Evolutionary conservation across 2,329 filamentous ascomycete species (phyloP).

Genomic region (Neonectria magnoliae): DNA sequence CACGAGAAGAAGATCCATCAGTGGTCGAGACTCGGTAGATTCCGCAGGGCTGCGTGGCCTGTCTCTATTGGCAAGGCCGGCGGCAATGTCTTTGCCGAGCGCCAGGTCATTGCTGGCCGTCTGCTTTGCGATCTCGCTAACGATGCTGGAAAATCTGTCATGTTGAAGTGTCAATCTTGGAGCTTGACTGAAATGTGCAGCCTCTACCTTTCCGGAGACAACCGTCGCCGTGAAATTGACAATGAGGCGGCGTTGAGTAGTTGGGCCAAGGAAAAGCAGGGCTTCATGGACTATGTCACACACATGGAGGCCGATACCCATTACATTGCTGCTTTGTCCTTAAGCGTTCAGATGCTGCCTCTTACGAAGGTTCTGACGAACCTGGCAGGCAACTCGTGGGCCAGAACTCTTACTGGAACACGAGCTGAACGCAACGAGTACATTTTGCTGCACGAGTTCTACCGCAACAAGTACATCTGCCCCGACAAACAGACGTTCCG

Average conservation of each 20-base stretch:
- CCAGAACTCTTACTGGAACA: constrained; percentile 92
- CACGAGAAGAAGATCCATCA: constrained; percentile 91
- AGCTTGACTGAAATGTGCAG: constrained; percentile 97
- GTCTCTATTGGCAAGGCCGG: constrained; percentile 85
- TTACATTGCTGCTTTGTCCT: constrained; percentile 89
- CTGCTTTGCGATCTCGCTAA: constrained; percentile 94
- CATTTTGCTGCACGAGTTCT: constrained; percentile 97
- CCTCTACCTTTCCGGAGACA: constrained; percentile 80
- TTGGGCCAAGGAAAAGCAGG: constrained; percentile 81
- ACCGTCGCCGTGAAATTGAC: constrained; percentile 83
- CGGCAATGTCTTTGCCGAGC: constrained; percentile 91
- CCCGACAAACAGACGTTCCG: constrained; percentile 92
- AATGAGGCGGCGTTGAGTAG: constrained; percentile 87
- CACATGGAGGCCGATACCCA: constrained; percentile 97
- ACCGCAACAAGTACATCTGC: constrained; percentile 97
- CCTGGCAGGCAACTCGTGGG: constrained; percentile 97
- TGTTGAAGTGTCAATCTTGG: constrained; percentile 98
- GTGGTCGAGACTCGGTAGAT: constrained; percentile 91
- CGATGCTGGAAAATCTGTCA: constrained; percentile 95
- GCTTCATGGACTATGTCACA: constrained; percentile 90
- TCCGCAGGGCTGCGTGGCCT: constrained; percentile 88
- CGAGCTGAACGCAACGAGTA: constrained; percentile 98
- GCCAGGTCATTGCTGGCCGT: constrained; percentile 87
- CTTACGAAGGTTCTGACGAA: constrained; percentile 96
- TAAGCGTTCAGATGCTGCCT: constrained; percentile 91